A percentile compares a stretch with the other conserved stretches of the same genome.
Conservation (phyloP, 1,284 basidiomycete genomes). For the Leucoagaricus sp. region DNA sequence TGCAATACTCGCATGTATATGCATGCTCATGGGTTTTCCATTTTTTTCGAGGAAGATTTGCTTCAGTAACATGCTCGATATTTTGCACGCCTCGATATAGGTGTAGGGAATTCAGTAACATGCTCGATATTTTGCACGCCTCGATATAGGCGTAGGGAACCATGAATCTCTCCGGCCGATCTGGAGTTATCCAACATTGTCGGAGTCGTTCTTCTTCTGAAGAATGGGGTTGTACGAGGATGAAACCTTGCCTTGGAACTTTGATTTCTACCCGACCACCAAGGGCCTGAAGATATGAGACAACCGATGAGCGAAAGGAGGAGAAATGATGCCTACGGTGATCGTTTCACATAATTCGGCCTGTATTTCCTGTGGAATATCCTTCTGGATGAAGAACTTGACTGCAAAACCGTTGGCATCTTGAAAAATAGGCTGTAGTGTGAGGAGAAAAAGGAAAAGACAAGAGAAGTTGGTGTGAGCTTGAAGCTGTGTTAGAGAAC, state of each 20-base stretch:
- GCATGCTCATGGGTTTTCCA: conserved; percentile 64
- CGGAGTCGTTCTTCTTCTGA: conserved; percentile 71
- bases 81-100: conserved; percentile 76
- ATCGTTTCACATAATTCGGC: conserved; percentile 69
- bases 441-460: no score
- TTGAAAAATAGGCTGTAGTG: conserved; percentile 72
- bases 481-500: conserved; percentile 14
- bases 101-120: conserved; percentile 69
- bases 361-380: conserved; percentile 67
- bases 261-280: conserved; percentile 76
- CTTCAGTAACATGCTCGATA: conserved; percentile 65
- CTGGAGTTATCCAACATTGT: conserved; percentile 62
- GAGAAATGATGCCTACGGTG: conserved; percentile 43
- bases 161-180: conserved; percentile 72
- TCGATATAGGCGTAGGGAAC: conserved; percentile 79
- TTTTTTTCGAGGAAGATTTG: conserved; percentile 68
- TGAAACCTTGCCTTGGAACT: conserved; percentile 72
- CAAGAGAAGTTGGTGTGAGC: neutral
- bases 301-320: neutral
- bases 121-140: conserved; percentile 72
- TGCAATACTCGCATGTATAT: conserved; percentile 75
- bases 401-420: conserved; percentile 61
- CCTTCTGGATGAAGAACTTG: conserved; percentile 82
- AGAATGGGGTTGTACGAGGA: conserved; percentile 68
- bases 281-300: conserved; percentile 44